Evolutionary conservation across 129 eudicot genomes (phyloP).

Genomic region (Solidago caesia): DNA sequence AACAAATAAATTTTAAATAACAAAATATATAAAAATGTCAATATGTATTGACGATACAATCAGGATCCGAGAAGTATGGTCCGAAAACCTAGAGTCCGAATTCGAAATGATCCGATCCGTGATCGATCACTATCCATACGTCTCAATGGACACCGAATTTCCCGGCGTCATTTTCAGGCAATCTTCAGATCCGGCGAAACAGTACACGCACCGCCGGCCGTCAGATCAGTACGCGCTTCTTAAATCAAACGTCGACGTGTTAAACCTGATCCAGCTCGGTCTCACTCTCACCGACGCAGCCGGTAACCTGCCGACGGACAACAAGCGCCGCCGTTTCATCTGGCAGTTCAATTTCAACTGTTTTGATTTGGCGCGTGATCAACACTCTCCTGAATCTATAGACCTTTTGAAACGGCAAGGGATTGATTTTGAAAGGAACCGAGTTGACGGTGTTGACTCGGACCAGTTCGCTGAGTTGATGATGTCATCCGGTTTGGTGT

Average conservation of each 20-base stretch:
- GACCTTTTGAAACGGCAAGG: conserved; percentile 55
- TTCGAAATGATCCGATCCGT: conserved; percentile 44
- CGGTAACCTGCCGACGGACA: conserved; percentile 63
- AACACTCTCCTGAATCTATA: conserved; percentile 27
- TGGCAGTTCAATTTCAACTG: conserved; percentile 22
- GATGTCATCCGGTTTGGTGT: conserved; percentile 69
- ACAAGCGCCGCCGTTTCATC: conserved; percentile 16
- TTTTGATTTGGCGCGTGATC: conserved; percentile 15
- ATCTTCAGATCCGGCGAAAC: conserved; percentile 1
- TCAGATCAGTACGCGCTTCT: conserved; percentile 49
- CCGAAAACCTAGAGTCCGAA: conserved; percentile 54
- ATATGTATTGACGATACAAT: conserved; percentile 30
- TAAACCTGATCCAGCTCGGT: conserved; percentile 76
- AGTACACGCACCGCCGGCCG: conserved; percentile 33
- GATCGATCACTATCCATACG: conserved; percentile 51
- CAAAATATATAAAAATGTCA: neutral
- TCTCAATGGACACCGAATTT: conserved; percentile 86
- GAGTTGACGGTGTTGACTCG: conserved; percentile 48
- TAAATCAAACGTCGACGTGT: conserved; percentile 73
- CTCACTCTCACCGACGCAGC: conserved; percentile 63
- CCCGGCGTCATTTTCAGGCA: conserved; percentile 66
- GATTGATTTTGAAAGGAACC: conserved; percentile 55
- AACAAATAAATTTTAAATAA: neutral
- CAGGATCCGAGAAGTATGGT: conserved; percentile 58
- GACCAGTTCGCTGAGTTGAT: conserved; percentile 59